phyloP scores from a whole-genome alignment of 2,329 filamentous ascomycete genomes.

The Blastomyces parvus region DNA sequence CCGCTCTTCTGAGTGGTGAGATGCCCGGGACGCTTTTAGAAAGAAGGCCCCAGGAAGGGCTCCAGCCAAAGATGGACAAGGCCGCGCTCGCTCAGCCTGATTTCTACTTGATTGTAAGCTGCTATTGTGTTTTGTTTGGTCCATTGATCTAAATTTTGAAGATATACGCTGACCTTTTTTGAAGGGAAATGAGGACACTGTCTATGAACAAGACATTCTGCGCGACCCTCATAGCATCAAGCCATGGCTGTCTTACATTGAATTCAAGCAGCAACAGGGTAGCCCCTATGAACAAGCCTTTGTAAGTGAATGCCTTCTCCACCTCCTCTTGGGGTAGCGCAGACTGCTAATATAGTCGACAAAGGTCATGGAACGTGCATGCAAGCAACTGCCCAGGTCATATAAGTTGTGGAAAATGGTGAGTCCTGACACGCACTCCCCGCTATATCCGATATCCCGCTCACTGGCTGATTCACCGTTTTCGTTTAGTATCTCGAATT shows the following conservation, averaged over 20 bases:
- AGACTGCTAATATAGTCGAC: constrained; percentile 2
- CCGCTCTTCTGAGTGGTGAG: constrained; percentile 30
- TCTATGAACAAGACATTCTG: constrained; percentile 93
- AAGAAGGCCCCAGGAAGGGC: constrained; percentile 34
- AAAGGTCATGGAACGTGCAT: constrained; percentile 76
- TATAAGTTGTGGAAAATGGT: constrained; percentile 99
- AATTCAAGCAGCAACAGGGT: constrained; percentile 82
- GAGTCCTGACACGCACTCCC: constrained; percentile 18
- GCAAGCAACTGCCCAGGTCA: constrained; percentile 77
- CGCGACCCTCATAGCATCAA: constrained; percentile 77
- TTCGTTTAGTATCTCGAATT: constrained; percentile 68
- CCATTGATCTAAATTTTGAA: constrained; percentile 44
- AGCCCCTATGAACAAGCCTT: constrained; percentile 76
- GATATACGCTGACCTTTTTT: constrained; percentile 39
- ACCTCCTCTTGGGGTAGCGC: background rate
- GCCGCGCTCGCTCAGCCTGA: constrained; percentile 34
- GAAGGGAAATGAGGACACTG: constrained; percentile 75
- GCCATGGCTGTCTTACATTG: constrained; percentile 90
- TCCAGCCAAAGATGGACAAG: constrained; percentile 37
- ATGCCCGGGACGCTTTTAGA: constrained; percentile 44
- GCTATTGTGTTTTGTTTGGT: constrained; percentile 11
- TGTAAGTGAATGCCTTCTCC: constrained; percentile 31
- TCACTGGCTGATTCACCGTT: constrained; percentile 9
- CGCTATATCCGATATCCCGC: background rate
- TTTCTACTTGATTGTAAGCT: constrained; percentile 39